Evolutionary conservation across 768 basidiomycete species (phyloP).

Genomic region (Leccinum uliginosum): DNA sequence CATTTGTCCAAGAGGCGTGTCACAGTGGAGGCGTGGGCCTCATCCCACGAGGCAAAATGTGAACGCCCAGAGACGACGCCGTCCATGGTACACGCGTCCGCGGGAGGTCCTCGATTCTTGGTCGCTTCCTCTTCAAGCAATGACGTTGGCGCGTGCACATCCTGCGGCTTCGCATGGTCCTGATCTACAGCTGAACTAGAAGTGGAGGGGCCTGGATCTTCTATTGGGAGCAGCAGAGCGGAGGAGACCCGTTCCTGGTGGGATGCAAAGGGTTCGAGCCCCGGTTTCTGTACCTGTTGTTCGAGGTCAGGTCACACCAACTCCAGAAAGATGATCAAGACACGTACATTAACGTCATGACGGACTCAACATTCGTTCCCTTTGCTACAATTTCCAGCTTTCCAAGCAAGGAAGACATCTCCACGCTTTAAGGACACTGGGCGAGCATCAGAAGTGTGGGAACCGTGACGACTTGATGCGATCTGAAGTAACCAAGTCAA

Average conservation of each 20-base stretch:
- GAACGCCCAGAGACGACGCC: conserved; percentile 36
- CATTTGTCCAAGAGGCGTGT: conserved; percentile 34
- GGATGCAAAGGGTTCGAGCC: background rate
- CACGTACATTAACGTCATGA: conserved; percentile 33
- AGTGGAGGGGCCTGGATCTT: background rate
- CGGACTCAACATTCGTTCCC: conserved; percentile 34
- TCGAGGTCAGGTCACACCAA: background rate
- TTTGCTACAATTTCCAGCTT: conserved; percentile 34
- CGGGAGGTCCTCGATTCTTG: conserved; percentile 32
- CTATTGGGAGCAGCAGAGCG: background rate
- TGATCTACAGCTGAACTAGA: background rate
- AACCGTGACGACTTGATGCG: background rate
- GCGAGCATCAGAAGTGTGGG: conserved; percentile 10
- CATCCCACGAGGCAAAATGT: conserved; percentile 47
- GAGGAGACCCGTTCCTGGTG: background rate
- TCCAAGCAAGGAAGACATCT: conserved; percentile 31
- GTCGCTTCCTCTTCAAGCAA: conserved; percentile 37
- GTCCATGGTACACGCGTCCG: conserved; percentile 19
- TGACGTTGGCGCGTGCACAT: conserved; percentile 11
- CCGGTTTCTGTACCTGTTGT: conserved; percentile 9
- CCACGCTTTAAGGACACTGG: conserved; percentile 23
- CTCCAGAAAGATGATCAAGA: background rate
- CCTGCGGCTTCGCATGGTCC: conserved; percentile 12
- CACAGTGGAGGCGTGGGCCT: conserved; percentile 41
- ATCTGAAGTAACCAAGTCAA: background rate